Conservation (phyloP, 495 filamentous ascomycete genomes). For the Daldinia loculata region DNA sequence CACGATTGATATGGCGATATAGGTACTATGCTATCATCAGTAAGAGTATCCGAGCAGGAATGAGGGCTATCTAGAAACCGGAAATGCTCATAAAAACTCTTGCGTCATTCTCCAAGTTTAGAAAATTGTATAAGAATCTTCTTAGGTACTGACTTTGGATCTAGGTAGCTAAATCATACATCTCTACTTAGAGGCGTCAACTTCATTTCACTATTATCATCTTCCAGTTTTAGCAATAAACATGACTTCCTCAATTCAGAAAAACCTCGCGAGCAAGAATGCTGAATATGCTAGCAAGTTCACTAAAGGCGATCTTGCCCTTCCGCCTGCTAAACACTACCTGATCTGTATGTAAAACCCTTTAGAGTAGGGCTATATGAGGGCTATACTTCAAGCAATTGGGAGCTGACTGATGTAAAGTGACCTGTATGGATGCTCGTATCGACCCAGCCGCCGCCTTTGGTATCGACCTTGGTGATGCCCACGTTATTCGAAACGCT, state of each 20-base stretch:
- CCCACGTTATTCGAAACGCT: conserved; percentile 84
- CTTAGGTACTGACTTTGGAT: not conserved
- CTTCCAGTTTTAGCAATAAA: not conserved
- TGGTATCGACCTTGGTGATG: conserved; percentile 78
- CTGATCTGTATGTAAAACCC: conserved; percentile 56
- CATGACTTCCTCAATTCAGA: conserved; percentile 54
- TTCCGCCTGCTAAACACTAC: conserved; percentile 78
- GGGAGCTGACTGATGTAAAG: conserved; percentile 24
- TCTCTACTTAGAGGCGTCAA: not conserved
- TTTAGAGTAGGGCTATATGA: not conserved
- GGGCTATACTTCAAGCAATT: not conserved
- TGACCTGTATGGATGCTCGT: conserved; percentile 87
- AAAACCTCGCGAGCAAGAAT: conserved; percentile 67
- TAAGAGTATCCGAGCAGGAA: not conserved
- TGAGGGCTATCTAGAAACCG: not conserved
- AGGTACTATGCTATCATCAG: conserved; percentile 2
- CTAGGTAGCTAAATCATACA: not conserved
- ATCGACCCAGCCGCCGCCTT: conserved; percentile 76
- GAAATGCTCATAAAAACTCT: not conserved
- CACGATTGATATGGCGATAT: conserved; percentile 33
- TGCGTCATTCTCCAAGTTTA: not conserved
- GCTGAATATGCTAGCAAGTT: conserved; percentile 69
- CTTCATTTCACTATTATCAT: not conserved
- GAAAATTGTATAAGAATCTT: not conserved
- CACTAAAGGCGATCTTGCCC: conserved; percentile 68